Percentiles rank a stretch among this genome's conserved stretches.
phyloP scores from a whole-genome alignment of 1,284 basidiomycete genomes.

The Neotropicomus parvogracilis region DNA sequence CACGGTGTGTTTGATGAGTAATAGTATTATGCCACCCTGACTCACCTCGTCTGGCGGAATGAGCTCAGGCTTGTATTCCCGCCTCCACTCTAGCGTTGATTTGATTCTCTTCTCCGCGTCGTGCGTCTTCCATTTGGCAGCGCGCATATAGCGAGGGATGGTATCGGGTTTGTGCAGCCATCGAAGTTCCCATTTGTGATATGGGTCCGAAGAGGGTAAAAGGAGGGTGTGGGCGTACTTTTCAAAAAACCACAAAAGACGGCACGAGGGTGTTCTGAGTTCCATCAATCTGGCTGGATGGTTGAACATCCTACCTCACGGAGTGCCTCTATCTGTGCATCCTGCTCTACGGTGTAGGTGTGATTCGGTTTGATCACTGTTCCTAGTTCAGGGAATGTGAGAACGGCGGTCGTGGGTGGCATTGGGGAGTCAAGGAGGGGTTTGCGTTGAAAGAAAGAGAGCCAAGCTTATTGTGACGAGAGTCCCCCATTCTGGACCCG shows the following conservation, averaged over 20 bases:
- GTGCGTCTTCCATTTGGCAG: slow-evolving; percentile 76
- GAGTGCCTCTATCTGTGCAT: slow-evolving; percentile 55
- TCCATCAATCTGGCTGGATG: background rate
- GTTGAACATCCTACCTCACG: slow-evolving; percentile 47
- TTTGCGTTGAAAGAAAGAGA: background rate
- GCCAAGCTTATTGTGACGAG: background rate
- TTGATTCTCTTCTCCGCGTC: slow-evolving; percentile 77
- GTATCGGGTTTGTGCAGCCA: slow-evolving; percentile 75
- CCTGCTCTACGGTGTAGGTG: slow-evolving; percentile 63
- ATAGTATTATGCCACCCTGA: background rate
- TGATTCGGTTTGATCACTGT: slow-evolving; percentile 52
- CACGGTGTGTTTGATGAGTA: slow-evolving; percentile 1
- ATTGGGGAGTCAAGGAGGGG: slow-evolving; percentile 8
- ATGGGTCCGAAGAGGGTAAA: slow-evolving; percentile 65
- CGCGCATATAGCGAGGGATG: slow-evolving; percentile 77
- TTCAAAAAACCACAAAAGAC: background rate
- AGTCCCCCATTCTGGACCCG: background rate
- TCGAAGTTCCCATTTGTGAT: slow-evolving; percentile 70
- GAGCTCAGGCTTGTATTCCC: slow-evolving; percentile 78
- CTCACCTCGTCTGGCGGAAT: slow-evolving; percentile 72
- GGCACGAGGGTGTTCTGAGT: background rate
- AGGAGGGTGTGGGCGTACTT: slow-evolving; percentile 65
- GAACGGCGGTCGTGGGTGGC: slow-evolving; percentile 41
- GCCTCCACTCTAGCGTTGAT: slow-evolving; percentile 75
- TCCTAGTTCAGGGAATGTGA: slow-evolving; percentile 43